A percentile compares a stretch with the other conserved stretches of the same genome.
phyloP scores from a whole-genome alignment of 202 grass and related monocot genomes.

The Hordeum pubiflorum region DNA sequence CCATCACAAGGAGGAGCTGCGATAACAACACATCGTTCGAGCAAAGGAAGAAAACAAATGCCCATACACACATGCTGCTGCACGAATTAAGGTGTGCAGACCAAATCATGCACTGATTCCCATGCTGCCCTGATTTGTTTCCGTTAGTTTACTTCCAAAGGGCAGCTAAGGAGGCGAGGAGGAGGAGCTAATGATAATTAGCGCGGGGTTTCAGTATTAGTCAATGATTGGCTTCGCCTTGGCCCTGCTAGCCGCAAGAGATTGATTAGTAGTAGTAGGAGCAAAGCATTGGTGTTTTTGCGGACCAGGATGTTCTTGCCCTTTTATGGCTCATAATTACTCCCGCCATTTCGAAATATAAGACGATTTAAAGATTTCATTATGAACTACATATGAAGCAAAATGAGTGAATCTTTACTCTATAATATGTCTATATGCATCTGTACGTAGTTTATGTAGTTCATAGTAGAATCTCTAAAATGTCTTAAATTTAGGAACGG shows the following conservation, averaged over 20 bases:
- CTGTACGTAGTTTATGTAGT: too few species aligned
- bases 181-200: constrained; percentile 25
- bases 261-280: background rate
- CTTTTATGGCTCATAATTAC: constrained; percentile 43
- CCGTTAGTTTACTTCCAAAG: constrained; percentile 30
- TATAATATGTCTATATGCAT: too few species aligned
- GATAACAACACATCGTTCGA: constrained; percentile 2
- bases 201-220: constrained; percentile 30
- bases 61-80: constrained; percentile 35
- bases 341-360: too few species aligned
- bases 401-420: too few species aligned
- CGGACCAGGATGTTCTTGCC: constrained; percentile 26
- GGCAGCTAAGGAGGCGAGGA: constrained; percentile 28
- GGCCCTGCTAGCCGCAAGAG: constrained; percentile 20
- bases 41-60: constrained; percentile 35
- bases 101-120: constrained; percentile 38
- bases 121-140: constrained; percentile 24
- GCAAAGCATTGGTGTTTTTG: constrained; percentile 15
- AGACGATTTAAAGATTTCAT: too few species aligned
- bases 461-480: too few species aligned
- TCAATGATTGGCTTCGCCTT: constrained; percentile 36
- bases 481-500: too few species aligned
- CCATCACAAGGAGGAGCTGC: constrained; percentile 6
- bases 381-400: too few species aligned
- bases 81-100: constrained; percentile 36